Evolutionary conservation across 345 rosid genomes (phyloP), one percentile per base, ranked within the genome.

Genomic region (Eucalyptus regnans): DNA sequence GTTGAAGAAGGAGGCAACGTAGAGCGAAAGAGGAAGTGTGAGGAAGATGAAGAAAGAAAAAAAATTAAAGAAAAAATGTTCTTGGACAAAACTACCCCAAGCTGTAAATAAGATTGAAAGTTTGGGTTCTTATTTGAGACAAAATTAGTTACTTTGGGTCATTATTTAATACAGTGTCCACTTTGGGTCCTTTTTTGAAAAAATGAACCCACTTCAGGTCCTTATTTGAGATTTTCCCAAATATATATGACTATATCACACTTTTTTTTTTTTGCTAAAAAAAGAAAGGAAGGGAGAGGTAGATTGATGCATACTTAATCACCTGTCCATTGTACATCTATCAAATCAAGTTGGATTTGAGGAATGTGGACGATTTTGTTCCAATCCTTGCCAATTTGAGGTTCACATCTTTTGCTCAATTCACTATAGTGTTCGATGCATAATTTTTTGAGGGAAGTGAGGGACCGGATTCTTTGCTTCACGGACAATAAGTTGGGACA

Each of bases 221-320:
- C n/a, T n/a, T n/a, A n/a, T n/a, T n/a, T n/a, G n/a, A n/a, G n/a
- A n/a, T n/a, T n/a, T n/a, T n/a, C n/a, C n/a, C n/a, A n/a, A n/a
- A n/a, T n/a, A 3, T 64, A n/a, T 37, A 9, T 3, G 7, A 33
- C 43, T 71, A 3, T 0, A 3, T 18, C 37, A 9, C 1, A 52
- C 25, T 1, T 52, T 52, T 20, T 52, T 16, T 33, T 18, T 52
- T 20, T 1, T 7, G 25, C 58, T 52, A 52, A 52, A 18, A 66
- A 18, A n/a, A 41, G 4, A 41, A 4, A 31, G 37, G 31, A 12
- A 0, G 33, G 33, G 20, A 64, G 5, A 64, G 18, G 37, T 8
- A 17, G 81, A 33, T 33, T 33, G 44, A 37, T 68, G 13, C 7
- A 1, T 33, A 18, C 81, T 1, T 33, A 18, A 71, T 71, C 81